A percentile compares a stretch with the other conserved stretches of the same genome.
Evolutionary conservation across 352 stramenopile species (phyloP).

Genomic region (Phytophthora citricola): DNA sequence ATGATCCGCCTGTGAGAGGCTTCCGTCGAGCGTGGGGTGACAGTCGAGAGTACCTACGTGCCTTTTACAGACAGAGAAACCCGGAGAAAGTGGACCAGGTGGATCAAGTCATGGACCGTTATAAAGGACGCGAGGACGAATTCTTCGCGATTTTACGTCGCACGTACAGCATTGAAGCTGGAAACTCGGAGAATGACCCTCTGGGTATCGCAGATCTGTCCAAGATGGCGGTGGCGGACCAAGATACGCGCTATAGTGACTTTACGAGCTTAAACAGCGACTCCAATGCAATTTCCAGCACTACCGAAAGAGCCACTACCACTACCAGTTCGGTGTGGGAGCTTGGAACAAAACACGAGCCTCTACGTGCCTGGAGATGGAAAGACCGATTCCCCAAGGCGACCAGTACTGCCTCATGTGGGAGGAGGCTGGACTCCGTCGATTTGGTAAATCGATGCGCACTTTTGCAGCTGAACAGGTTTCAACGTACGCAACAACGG

Average conservation of each 20-base stretch:
- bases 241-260: slow-evolving; percentile 37
- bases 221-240: slow-evolving; percentile 31
- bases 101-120: slow-evolving; percentile 83
- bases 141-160: slow-evolving; percentile 78
- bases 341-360: slow-evolving; percentile 37
- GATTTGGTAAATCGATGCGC: slow-evolving; percentile 85
- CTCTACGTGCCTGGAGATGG: slow-evolving; percentile 80
- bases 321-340: slow-evolving; percentile 35
- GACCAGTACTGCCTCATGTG: slow-evolving; percentile 86
- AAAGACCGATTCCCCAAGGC: slow-evolving; percentile 82
- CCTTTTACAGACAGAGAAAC: slow-evolving; percentile 76
- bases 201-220: slow-evolving; percentile 48
- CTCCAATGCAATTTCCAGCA: slow-evolving; percentile 43
- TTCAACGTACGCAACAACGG: slow-evolving; percentile 65
- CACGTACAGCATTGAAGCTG: slow-evolving; percentile 60
- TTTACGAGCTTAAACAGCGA: slow-evolving; percentile 44
- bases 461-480: slow-evolving; percentile 79
- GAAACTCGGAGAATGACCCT: slow-evolving; percentile 50
- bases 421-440: slow-evolving; percentile 75
- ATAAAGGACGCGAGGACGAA: slow-evolving; percentile 85
- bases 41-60: slow-evolving; percentile 76
- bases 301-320: slow-evolving; percentile 2
- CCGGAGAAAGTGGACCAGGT: slow-evolving; percentile 80
- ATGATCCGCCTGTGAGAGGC: slow-evolving; percentile 58
- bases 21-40: slow-evolving; percentile 84